A percentile compares a stretch with the other conserved stretches of the same genome.
These are phyloP conservation scores for Biscogniauxia sp. DNA, from an alignment of 2,329 filamentous ascomycete genomes.

Conservation along the genomic window DNA sequence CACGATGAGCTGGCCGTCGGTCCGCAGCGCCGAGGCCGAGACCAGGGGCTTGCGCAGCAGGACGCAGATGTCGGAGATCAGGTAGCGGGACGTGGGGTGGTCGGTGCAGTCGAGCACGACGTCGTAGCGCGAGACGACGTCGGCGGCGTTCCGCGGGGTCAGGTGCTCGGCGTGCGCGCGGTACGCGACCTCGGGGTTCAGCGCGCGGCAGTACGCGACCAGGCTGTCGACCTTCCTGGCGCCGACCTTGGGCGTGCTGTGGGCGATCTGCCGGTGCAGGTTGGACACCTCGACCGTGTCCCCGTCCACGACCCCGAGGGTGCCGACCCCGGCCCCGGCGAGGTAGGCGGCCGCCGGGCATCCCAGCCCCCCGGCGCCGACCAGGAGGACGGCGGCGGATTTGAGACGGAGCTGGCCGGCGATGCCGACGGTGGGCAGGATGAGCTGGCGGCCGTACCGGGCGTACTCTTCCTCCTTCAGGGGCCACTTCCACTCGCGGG, in stretches of 20 bases:
- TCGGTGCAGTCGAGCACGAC: conserved; percentile 93
- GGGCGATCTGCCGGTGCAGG: conserved; percentile 86
- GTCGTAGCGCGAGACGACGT: conserved; percentile 70
- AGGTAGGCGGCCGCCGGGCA: conserved; percentile 93
- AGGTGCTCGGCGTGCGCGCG: conserved; percentile 63
- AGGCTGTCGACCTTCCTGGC: conserved; percentile 80
- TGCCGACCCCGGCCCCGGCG: conserved; percentile 82
- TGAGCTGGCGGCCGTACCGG: conserved; percentile 87
- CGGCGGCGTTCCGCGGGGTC: conserved; percentile 63
- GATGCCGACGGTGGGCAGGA: conserved; percentile 78
- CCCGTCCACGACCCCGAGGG: conserved; percentile 79
- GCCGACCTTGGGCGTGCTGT: conserved; percentile 68
- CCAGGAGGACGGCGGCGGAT: conserved; percentile 68
- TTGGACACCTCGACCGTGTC: conserved; percentile 89
- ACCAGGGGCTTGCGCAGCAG: conserved; percentile 76
- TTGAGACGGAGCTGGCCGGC: conserved; percentile 75
- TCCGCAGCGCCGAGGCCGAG: conserved; percentile 84
- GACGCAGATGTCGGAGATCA: conserved; percentile 88
- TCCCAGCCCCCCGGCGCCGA: conserved; percentile 86
- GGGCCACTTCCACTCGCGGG: conserved; percentile 58
- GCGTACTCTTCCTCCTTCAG: conserved; percentile 72
- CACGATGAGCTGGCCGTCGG: conserved; percentile 85
- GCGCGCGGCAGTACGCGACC: conserved; percentile 49
- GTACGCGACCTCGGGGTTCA: conserved; percentile 73
- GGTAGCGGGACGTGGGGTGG: conserved; percentile 84